Conservation (phyloP, 805 yeast genomes). For the Aciculoconidium aculeatum region DNA sequence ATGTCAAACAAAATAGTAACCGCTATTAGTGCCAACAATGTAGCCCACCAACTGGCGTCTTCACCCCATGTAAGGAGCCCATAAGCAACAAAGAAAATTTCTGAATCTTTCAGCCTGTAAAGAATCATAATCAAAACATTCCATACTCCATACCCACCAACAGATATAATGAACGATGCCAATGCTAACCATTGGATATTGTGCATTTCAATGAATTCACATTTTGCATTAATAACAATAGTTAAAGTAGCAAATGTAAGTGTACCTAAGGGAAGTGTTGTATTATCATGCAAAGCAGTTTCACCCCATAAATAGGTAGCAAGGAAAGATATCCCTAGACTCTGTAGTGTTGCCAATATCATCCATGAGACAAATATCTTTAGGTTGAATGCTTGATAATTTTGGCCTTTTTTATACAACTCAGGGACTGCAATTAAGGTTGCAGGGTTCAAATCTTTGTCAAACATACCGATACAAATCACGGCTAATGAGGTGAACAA, state of each 20-base stretch:
- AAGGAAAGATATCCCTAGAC: conserved; percentile 64
- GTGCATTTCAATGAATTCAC: conserved; percentile 78
- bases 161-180: conserved; percentile 62
- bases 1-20: conserved; percentile 67
- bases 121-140: conserved; percentile 66
- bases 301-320: conserved; percentile 68
- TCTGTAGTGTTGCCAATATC: conserved; percentile 64
- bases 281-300: conserved; percentile 60
- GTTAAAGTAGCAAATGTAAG: conserved; percentile 68
- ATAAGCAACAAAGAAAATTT: conserved; percentile 64
- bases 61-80: conserved; percentile 74
- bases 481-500: conserved; percentile 92
- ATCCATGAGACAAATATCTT: conserved; percentile 73
- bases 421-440: conserved; percentile 91
- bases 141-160: conserved; percentile 85
- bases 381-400: conserved; percentile 68
- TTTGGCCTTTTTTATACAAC: conserved; percentile 71
- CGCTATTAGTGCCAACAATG: conserved; percentile 49
- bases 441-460: conserved; percentile 81
- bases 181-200: conserved; percentile 62
- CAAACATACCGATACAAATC: conserved; percentile 90
- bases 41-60: conserved; percentile 86
- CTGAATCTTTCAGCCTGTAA: conserved; percentile 46
- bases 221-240: conserved; percentile 67
- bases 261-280: conserved; percentile 78